Evolutionary conservation across 495 filamentous ascomycete species (phyloP), one percentile per base, ranked within the genome.

Genomic region (Xylaria scruposa): DNA sequence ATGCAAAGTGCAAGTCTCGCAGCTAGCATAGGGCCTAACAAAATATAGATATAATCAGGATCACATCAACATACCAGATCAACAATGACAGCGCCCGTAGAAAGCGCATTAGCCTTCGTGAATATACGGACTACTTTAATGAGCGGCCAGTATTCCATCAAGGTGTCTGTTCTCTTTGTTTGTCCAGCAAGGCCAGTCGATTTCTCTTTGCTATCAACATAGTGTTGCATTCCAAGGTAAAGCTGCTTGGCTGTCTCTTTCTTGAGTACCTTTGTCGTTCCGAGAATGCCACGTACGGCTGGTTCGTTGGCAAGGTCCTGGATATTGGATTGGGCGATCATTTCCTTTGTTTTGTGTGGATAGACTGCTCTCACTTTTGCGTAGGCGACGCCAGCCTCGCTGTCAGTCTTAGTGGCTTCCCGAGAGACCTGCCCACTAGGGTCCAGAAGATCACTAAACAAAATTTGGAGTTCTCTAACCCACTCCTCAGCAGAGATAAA

Each of bases 311-410:
- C 76, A 9, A 92, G 79, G 0, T 70, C 67, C 4, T 83, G 66
- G 0, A 85, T 72, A 10, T 70, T 82, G 26, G 78, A 74, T 3
- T 84, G 73, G 0, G 76, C 71, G 9, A 89, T 76, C 59, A 86
- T 79, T 29, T 90, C 83, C 58, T 84, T 88, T 0, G 83, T 85
- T 60, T 85, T 82, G 15, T 79, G 74, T 0, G 90, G 90, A 75
- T 92, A 93, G 0, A 93, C 88, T 5, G 89, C 85, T 65, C 84
- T 87, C 56, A 93, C 85, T 72, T 93, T 93, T 15, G 86, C 86
- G 68, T 87, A 89, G 2, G 90, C 90, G 46, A 92, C 77, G 10
- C 84, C 84, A 5, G 88, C 88, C 15, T 90, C 88, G 12, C 76
- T 83, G 21, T 88, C 85, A 33, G 79, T 74, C 64, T 84, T 84